A percentile compares a stretch with the other conserved stretches of the same genome.
Conservation (phyloP, 2,329 filamentous ascomycete genomes). For the Leptographium wingfieldii region DNA sequence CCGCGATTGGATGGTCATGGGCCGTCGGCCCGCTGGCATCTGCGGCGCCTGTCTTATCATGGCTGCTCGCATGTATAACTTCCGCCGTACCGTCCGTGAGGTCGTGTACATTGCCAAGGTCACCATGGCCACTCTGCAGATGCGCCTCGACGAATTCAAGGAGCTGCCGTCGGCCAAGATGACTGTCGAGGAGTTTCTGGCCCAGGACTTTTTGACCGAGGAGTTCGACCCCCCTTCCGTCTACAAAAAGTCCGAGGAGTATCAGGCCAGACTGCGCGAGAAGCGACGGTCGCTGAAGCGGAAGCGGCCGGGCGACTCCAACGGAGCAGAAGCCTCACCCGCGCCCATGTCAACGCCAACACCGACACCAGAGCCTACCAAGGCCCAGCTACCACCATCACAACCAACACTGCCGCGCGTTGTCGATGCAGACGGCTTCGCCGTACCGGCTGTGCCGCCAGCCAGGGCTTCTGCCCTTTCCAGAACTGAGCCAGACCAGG, state of each 20-base stretch:
- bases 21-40: conserved; percentile 82
- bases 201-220: conserved; percentile 38
- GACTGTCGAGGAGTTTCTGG: conserved; percentile 72
- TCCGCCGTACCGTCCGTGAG: conserved; percentile 79
- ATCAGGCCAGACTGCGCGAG: conserved; percentile 38
- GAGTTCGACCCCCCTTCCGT: conserved; percentile 73
- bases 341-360: neutral
- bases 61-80: conserved; percentile 97
- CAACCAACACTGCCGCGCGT: neutral
- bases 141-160: conserved; percentile 85
- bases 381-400: too few species aligned
- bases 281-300: conserved; percentile 32
- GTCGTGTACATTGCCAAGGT: conserved; percentile 98
- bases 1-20: conserved; percentile 93
- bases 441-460: conserved; percentile 42
- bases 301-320: conserved; percentile 23
- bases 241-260: conserved; percentile 51
- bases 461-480: too few species aligned
- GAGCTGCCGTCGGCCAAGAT: conserved; percentile 72
- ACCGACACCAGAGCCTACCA: neutral
- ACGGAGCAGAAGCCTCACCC: neutral
- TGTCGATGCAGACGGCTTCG: conserved; percentile 55
- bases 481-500: neutral
- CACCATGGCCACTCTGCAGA: conserved; percentile 82
- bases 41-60: conserved; percentile 91